Evolutionary conservation across 2,329 filamentous ascomycete genomes (phyloP).

Genomic region (Volutella citrinella): DNA sequence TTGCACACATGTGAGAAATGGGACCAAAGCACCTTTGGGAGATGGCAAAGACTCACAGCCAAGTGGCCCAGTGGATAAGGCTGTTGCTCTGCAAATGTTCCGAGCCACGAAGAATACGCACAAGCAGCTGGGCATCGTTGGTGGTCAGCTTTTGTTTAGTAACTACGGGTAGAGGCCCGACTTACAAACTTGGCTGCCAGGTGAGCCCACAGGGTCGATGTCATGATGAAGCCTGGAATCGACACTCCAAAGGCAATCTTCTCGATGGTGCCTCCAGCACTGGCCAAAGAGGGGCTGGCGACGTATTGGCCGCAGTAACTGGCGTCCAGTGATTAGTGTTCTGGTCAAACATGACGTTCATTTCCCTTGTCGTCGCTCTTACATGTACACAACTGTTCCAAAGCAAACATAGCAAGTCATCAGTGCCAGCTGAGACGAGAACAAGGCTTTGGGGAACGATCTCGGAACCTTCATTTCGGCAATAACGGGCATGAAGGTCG

Average conservation of each 20-base stretch:
- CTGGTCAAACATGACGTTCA: no score
- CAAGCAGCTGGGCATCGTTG: constrained; percentile 19
- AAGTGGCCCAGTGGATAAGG: constrained; percentile 22
- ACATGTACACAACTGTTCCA: constrained; percentile 17
- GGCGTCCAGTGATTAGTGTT: no score
- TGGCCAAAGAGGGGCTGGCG: constrained; percentile 40
- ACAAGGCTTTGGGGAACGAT: constrained; percentile 14
- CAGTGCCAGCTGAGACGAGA: constrained; percentile 13
- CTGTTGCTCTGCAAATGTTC: constrained; percentile 24
- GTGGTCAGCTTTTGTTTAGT: no score
- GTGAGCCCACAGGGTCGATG: constrained; percentile 22
- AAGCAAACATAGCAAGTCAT: constrained; percentile 14
- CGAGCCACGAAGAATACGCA: constrained; percentile 20
- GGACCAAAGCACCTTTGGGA: no score
- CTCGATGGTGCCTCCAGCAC: constrained; percentile 17
- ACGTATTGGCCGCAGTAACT: constrained; percentile 42
- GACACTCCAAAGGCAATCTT: constrained; percentile 23
- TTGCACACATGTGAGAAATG: no score
- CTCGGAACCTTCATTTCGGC: constrained; percentile 19
- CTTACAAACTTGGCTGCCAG: constrained; percentile 17
- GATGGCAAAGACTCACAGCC: constrained; percentile 17
- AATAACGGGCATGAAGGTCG: constrained; percentile 23
- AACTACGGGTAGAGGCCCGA: no score
- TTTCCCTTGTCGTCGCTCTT: no score
- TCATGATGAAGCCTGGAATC: constrained; percentile 23